phyloP scores from a whole-genome alignment of 1,284 basidiomycete species.

The Earliella scabrosa region DNA sequence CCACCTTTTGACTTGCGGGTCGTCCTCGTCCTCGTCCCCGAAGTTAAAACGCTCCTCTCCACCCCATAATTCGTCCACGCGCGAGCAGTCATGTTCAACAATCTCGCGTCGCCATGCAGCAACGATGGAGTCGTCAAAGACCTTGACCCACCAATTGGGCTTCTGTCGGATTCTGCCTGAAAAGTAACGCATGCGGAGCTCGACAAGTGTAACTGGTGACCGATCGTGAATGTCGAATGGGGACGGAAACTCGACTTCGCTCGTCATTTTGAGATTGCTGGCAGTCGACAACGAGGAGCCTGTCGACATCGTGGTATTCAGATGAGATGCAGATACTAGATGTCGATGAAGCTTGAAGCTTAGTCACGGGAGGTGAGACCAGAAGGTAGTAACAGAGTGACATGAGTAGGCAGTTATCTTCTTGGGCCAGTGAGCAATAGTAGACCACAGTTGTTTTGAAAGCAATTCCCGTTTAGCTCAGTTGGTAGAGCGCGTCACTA shows the following conservation, averaged over 20 bases:
- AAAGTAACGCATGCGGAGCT: conserved; percentile 22
- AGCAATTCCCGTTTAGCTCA: conserved; percentile 55
- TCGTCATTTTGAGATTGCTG: too few species aligned
- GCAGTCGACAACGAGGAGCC: too few species aligned
- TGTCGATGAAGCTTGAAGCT: too few species aligned
- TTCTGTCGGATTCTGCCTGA: conserved; percentile 23
- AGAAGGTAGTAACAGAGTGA: too few species aligned
- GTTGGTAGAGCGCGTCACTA: conserved; percentile 65
- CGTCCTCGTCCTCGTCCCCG: too few species aligned
- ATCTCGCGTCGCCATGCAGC: conserved; percentile 25
- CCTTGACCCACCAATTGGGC: conserved; percentile 22
- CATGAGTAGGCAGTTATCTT: too few species aligned
- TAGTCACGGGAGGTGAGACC: too few species aligned
- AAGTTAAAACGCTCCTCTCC: neutral
- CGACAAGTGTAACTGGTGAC: conserved; percentile 12
- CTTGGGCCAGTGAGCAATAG: too few species aligned
- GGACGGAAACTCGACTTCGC: conserved; percentile 2
- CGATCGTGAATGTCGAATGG: neutral
- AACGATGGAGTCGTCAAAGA: conserved; percentile 14
- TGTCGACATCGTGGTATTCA: too few species aligned
- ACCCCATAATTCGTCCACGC: neutral
- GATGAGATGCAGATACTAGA: too few species aligned
- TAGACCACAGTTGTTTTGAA: too few species aligned
- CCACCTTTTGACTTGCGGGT: conserved; percentile 4
- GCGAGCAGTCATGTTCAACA: conserved; percentile 2